Evolutionary conservation across 768 basidiomycete species (phyloP).

Genomic region (Hirschioporus abietinus): DNA sequence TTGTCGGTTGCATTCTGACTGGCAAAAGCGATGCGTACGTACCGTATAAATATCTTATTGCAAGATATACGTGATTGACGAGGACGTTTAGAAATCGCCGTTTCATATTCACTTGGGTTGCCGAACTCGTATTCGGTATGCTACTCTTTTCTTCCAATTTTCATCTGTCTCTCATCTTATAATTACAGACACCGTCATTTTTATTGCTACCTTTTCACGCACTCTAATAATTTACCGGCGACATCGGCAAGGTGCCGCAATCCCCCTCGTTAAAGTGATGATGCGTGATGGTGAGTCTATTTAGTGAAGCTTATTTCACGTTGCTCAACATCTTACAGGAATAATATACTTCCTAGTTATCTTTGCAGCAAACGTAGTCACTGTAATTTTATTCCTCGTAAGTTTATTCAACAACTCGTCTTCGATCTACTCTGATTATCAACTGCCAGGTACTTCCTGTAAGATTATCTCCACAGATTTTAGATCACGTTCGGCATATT

Average conservation of each 20-base stretch:
- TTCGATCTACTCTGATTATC: background rate
- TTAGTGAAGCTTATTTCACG: background rate
- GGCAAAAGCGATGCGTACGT: constrained; percentile 19
- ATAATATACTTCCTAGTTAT: constrained; percentile 23
- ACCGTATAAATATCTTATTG: background rate
- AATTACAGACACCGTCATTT: constrained; percentile 19
- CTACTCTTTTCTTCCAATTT: background rate
- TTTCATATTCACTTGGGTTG: constrained; percentile 22
- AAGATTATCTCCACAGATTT: background rate
- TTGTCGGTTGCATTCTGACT: constrained; percentile 22
- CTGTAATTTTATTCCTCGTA: constrained; percentile 19
- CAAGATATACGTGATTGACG: background rate
- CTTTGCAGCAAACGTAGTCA: constrained; percentile 20
- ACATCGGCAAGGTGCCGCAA: constrained; percentile 14
- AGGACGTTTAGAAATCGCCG: constrained; percentile 17
- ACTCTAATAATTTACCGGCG: constrained; percentile 18
- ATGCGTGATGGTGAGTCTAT: constrained; percentile 20
- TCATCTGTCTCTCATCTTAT: background rate
- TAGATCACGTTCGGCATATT: background rate
- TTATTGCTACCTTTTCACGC: constrained; percentile 21
- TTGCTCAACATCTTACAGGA: constrained; percentile 10
- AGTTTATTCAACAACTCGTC: constrained; percentile 6
- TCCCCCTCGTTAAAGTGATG: constrained; percentile 18
- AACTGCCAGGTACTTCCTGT: background rate
- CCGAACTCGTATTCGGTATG: constrained; percentile 22